phyloP scores from a whole-genome alignment of 768 basidiomycete species.

The Agrocybe chaxingu region DNA sequence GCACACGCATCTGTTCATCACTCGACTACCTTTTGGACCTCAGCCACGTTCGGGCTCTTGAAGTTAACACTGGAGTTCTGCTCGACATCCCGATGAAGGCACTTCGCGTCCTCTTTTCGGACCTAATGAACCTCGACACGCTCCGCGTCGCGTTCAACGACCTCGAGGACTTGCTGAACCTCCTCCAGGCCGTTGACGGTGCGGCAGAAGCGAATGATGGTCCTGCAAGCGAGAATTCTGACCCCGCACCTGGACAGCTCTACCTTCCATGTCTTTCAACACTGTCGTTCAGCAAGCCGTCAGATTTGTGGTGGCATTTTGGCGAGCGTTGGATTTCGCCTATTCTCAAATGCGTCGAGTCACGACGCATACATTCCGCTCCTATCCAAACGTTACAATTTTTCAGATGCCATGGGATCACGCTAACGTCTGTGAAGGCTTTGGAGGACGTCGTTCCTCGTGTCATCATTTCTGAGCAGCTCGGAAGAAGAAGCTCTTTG shows the following conservation, averaged over 20 bases:
- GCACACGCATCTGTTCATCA: slow-evolving; percentile 16
- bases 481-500: background rate
- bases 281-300: slow-evolving; percentile 28
- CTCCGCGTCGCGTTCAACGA: slow-evolving; percentile 28
- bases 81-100: slow-evolving; percentile 17
- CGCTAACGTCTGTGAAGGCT: background rate
- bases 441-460: slow-evolving; percentile 6
- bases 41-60: slow-evolving; percentile 25
- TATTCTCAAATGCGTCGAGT: slow-evolving; percentile 14
- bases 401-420: slow-evolving; percentile 22
- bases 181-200: slow-evolving; percentile 9
- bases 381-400: slow-evolving; percentile 24
- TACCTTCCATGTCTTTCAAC: slow-evolving; percentile 23
- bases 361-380: slow-evolving; percentile 9
- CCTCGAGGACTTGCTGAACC: slow-evolving; percentile 20
- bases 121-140: slow-evolving; percentile 19
- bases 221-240: slow-evolving; percentile 2
- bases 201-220: background rate
- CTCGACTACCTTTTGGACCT: slow-evolving; percentile 13
- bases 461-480: slow-evolving; percentile 4
- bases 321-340: slow-evolving; percentile 24
- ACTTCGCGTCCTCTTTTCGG: slow-evolving; percentile 17
- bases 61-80: slow-evolving; percentile 28
- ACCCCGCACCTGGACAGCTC: background rate
- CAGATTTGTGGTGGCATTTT: slow-evolving; percentile 32